Evolutionary conservation across 2,329 filamentous ascomycete genomes (phyloP).

Genomic region (Ascochyta rabiei): DNA sequence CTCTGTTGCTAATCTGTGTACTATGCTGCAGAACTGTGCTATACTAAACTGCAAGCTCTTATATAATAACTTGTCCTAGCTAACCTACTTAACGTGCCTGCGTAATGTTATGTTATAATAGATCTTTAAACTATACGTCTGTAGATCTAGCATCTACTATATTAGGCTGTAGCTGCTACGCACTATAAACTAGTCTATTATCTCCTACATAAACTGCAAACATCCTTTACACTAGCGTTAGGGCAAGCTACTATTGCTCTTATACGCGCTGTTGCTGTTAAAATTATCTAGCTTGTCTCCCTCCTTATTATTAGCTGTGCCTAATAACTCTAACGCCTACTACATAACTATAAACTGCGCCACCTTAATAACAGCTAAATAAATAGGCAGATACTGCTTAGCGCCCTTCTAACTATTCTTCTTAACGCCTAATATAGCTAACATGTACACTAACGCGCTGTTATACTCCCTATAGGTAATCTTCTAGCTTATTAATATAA

Average conservation of each 20-base stretch:
- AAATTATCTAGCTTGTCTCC: too few species aligned
- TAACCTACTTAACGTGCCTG: slow-evolving; percentile 14
- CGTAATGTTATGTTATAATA: slow-evolving; percentile 19
- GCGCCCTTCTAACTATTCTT: slow-evolving; percentile 11
- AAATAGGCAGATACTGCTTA: slow-evolving; percentile 22
- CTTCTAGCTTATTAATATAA: slow-evolving; percentile 22
- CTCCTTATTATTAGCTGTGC: slow-evolving; percentile 1
- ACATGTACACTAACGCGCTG: slow-evolving; percentile 23
- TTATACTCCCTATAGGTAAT: slow-evolving; percentile 24
- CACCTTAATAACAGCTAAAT: slow-evolving; percentile 22
- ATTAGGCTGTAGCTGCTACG: slow-evolving; percentile 17
- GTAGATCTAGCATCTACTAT: slow-evolving; percentile 24
- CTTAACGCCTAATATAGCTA: slow-evolving; percentile 30
- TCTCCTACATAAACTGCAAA: slow-evolving; percentile 23
- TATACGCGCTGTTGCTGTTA: slow-evolving; percentile 11
- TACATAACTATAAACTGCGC: slow-evolving; percentile 27
- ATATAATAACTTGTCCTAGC: slow-evolving; percentile 15
- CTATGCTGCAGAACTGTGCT: slow-evolving; percentile 13
- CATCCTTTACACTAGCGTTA: slow-evolving; percentile 9
- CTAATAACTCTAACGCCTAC: slow-evolving; percentile 20
- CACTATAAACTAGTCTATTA: slow-evolving; percentile 22
- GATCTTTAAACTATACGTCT: slow-evolving; percentile 21
- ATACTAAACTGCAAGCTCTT: slow-evolving; percentile 17
- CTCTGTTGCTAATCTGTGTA: slow-evolving; percentile 6
- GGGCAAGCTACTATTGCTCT: slow-evolving; percentile 9